phyloP scores from a whole-genome alignment of 2,329 filamentous ascomycete species.

The Dothistroma septosporum region DNA sequence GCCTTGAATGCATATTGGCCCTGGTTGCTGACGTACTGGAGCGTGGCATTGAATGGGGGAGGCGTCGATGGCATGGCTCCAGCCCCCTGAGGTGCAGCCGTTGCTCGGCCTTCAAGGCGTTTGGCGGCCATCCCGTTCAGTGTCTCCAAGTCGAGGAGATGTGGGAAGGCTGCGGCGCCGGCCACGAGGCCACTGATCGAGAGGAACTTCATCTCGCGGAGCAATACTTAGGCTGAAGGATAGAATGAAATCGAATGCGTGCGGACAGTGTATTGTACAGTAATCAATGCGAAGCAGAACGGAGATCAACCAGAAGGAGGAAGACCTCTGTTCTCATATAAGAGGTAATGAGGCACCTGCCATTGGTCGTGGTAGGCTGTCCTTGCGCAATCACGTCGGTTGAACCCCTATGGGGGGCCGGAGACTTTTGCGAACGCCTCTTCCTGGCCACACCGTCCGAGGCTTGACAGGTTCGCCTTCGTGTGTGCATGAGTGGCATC shows the following conservation, averaged over 20 bases:
- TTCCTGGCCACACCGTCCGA: not conserved
- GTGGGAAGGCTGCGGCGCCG: not conserved
- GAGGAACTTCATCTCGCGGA: not conserved
- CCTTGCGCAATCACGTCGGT: not conserved
- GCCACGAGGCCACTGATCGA: slow-evolving; percentile 1
- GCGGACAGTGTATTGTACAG: not conserved
- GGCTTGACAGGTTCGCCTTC: not conserved
- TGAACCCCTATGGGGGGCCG: not conserved
- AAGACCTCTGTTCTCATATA: not conserved
- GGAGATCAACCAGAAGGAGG: not conserved
- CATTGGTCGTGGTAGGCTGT: not conserved
- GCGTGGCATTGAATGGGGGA: slow-evolving; percentile 32
- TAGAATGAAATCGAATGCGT: not conserved
- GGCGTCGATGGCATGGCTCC: slow-evolving; percentile 27
- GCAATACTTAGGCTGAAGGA: not conserved
- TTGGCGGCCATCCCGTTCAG: not conserved
- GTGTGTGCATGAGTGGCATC: not conserved
- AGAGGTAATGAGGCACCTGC: not conserved
- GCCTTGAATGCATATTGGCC: slow-evolving; percentile 29
- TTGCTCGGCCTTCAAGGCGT: slow-evolving; percentile 2
- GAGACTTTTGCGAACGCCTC: not conserved
- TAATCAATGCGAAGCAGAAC: not conserved
- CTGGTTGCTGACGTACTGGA: slow-evolving; percentile 30
- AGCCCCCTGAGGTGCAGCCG: slow-evolving; percentile 23
- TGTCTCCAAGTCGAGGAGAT: not conserved